A percentile compares a stretch with the other conserved stretches of the same genome.
Evolutionary conservation across 768 basidiomycete species (phyloP).

Genomic region (Termitomyces sp.): DNA sequence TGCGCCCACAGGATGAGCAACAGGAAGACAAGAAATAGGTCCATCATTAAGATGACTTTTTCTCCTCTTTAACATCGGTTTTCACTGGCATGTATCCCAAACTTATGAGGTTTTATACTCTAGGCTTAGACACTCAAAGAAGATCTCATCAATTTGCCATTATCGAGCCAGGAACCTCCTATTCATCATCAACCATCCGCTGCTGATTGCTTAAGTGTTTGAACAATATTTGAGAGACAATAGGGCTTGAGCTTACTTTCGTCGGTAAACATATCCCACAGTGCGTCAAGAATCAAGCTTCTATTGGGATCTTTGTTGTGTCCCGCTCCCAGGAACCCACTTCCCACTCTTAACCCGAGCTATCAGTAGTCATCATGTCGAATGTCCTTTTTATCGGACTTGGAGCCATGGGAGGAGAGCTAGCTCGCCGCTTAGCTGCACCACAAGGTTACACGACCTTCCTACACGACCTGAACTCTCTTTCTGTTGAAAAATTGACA

Average conservation of each 20-base stretch:
- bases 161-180: not conserved
- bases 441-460: conserved; percentile 2
- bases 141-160: not conserved
- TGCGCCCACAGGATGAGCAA: conserved; percentile 51
- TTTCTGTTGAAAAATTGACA: not conserved
- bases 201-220: not conserved
- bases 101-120: not conserved
- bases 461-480: conserved; percentile 4
- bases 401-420: conserved; percentile 7
- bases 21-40: conserved; percentile 32
- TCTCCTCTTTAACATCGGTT: not conserved
- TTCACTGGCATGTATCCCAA: not conserved
- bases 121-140: not conserved
- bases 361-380: not conserved
- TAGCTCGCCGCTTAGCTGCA: conserved; percentile 6
- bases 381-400: conserved; percentile 9
- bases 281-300: not conserved
- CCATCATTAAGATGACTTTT: not conserved
- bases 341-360: not conserved
- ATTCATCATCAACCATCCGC: not conserved
- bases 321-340: not conserved
- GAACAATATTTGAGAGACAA: not conserved
- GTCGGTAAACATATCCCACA: not conserved
- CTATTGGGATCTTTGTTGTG: not conserved
- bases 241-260: not conserved